Conservation (phyloP, 768 basidiomycete genomes). For the Boletus insuetus region DNA sequence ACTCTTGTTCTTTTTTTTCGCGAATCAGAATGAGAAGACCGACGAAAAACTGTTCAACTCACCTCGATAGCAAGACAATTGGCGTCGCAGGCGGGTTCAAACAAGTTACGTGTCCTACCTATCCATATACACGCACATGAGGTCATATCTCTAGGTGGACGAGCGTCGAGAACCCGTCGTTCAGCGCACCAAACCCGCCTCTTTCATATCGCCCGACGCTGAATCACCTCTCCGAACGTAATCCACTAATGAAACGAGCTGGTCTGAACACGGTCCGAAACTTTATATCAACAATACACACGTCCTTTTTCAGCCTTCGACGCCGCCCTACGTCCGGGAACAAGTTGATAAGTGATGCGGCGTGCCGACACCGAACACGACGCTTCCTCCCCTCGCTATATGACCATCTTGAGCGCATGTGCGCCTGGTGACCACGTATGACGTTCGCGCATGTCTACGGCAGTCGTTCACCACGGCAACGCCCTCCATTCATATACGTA, state of each 20-base stretch:
- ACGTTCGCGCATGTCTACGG: background rate
- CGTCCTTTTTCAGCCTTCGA: background rate
- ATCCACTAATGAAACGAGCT: conserved; percentile 8
- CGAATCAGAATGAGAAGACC: conserved; percentile 10
- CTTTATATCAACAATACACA: background rate
- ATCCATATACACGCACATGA: background rate
- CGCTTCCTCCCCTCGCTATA: background rate
- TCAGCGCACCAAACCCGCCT: conserved; percentile 2
- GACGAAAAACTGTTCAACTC: conserved; percentile 8
- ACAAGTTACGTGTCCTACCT: conserved; percentile 2
- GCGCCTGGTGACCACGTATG: background rate
- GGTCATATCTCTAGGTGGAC: conserved; percentile 1
- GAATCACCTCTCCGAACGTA: conserved; percentile 1
- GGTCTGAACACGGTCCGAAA: background rate
- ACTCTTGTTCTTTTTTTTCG: too few species aligned
- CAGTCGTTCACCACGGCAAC: conserved; percentile 14
- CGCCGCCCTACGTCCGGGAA: background rate
- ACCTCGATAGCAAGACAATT: background rate
- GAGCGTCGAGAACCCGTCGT: background rate
- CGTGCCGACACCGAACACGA: conserved; percentile 1
- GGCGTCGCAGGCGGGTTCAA: background rate
- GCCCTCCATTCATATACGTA: conserved; percentile 1
- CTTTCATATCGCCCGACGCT: background rate
- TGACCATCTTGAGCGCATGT: background rate
- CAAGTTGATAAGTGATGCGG: background rate